A percentile compares a stretch with the other conserved stretches of the same genome.
phyloP scores from a whole-genome alignment of 805 yeast genomes.

The Barnettozyma californica region DNA sequence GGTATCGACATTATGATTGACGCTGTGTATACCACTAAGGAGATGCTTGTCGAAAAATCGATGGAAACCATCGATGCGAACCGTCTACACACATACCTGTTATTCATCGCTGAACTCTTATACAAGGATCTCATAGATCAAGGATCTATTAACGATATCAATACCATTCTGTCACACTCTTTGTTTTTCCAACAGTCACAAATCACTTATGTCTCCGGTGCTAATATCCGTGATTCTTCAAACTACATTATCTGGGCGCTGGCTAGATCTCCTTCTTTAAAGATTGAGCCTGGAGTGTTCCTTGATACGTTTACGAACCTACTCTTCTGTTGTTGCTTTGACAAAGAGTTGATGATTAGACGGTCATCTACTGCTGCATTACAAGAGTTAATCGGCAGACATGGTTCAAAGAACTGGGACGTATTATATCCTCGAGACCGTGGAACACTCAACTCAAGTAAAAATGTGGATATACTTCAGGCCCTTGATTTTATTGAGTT shows the following conservation, averaged over 20 bases:
- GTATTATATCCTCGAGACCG: slow-evolving; percentile 13
- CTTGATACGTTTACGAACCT: slow-evolving; percentile 29
- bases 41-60: slow-evolving; percentile 26
- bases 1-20: slow-evolving; percentile 38
- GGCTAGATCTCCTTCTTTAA: slow-evolving; percentile 35
- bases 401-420: slow-evolving; percentile 40
- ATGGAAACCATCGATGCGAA: slow-evolving; percentile 29
- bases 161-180: slow-evolving; percentile 35
- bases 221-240: slow-evolving; percentile 76
- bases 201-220: slow-evolving; percentile 49
- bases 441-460: slow-evolving; percentile 27
- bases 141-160: slow-evolving; percentile 10
- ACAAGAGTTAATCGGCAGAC: slow-evolving; percentile 81
- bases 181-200: slow-evolving; percentile 55
- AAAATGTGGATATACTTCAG: slow-evolving; percentile 51
- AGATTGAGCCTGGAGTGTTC: slow-evolving; percentile 16
- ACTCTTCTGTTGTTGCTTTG: slow-evolving; percentile 56
- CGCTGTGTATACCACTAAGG: slow-evolving; percentile 16
- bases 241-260: slow-evolving; percentile 84
- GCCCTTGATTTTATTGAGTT: slow-evolving; percentile 46
- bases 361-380: slow-evolving; percentile 83
- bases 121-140: slow-evolving; percentile 13
- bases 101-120: slow-evolving; percentile 31
- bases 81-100: slow-evolving; percentile 29
- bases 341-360: slow-evolving; percentile 66